Evolutionary conservation across 192 early-diverging fungal species (phyloP).

Genomic region (Coemansia sp.): DNA sequence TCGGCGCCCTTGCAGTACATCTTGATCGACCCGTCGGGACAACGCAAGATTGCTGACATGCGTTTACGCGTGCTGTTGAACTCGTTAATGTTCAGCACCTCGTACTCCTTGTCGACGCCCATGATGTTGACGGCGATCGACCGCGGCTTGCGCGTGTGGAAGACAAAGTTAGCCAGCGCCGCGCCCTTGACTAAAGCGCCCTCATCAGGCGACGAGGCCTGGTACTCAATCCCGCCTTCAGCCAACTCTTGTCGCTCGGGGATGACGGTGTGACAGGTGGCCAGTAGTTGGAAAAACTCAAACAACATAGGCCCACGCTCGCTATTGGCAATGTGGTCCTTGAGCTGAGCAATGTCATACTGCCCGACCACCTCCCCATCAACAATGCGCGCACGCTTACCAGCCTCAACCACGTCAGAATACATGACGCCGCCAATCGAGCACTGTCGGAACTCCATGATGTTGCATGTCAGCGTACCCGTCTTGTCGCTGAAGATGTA

Average conservation of each 20-base stretch:
- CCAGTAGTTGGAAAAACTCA: conserved; percentile 81
- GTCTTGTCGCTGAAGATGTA: conserved; percentile 99
- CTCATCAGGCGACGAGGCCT: conserved; percentile 94
- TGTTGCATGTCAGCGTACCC: conserved; percentile 93
- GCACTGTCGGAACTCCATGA: conserved; percentile 95
- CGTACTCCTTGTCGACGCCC: conserved; percentile 66
- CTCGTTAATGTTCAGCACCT: conserved; percentile 72
- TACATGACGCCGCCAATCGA: conserved; percentile 84
- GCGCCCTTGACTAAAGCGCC: conserved; percentile 87
- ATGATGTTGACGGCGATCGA: conserved; percentile 68
- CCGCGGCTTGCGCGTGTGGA: conserved; percentile 69
- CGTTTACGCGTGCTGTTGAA: conserved; percentile 95
- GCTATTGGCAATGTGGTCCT: conserved; percentile 57
- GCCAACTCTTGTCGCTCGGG: conserved; percentile 56
- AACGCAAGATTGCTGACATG: conserved; percentile 88
- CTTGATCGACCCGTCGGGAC: conserved; percentile 70
- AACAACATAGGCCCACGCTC: conserved; percentile 62
- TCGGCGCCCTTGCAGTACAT: conserved; percentile 95
- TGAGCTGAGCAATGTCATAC: conserved; percentile 61
- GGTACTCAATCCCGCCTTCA: conserved; percentile 79
- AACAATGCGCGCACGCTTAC: conserved; percentile 69
- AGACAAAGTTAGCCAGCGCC: conserved; percentile 77
- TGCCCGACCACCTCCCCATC: conserved; percentile 27
- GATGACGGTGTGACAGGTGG: conserved; percentile 89
- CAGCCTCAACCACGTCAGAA: conserved; percentile 79